Evolutionary conservation across 352 stramenopile species (phyloP), one percentile per base, ranked within the genome.

Genomic region (Globisporangium camurandrum): DNA sequence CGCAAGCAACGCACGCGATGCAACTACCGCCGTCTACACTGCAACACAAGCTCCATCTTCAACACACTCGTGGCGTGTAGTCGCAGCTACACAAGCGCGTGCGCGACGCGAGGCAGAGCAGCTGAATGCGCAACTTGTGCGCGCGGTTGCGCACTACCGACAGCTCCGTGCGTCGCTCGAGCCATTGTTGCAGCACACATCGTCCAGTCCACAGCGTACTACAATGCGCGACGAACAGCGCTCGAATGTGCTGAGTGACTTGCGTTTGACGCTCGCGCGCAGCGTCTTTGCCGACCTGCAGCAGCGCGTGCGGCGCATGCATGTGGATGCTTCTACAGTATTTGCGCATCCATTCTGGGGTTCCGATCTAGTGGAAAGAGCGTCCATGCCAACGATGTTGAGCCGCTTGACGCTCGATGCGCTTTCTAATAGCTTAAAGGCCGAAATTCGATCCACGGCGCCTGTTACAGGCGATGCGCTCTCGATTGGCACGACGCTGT

Each of bases 11-110:
- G 14, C 1, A 7, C 8, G 1, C 30, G 14, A 12, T 34, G 30
- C 30, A 7, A 34, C 0, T n/a, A n/a, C 30, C 8, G 30, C 3
- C 14, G 3, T 12, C 8, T 12, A 34, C 30, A 34, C 30, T 14
- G 30, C 30, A 34, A 34, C 14, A 34, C 30, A 3, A 7, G 8
- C 8, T 34, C 64, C 0, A 54, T n/a, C n/a, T n/a, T n/a, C n/a
- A n/a, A n/a, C n/a, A n/a, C n/a, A n/a, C n/a, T n/a, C 78, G 17
- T 84, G 71, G 71, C 45, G 69, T 22, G 60, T 58, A 28, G 40
- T 80, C 1, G 69, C 69, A 30, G 68, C 51, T 14, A 40, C 61
- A 9, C 69, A 78, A 39, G 69, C 65, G 33, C 56, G 61, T 16
- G 69, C 72, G 38, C 58, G 66, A 14, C 56, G 67, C 47, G 61